Base-by-base conservation (phyloP, 495 filamentous ascomycete species). In the Echria macrotheca region DNA sequence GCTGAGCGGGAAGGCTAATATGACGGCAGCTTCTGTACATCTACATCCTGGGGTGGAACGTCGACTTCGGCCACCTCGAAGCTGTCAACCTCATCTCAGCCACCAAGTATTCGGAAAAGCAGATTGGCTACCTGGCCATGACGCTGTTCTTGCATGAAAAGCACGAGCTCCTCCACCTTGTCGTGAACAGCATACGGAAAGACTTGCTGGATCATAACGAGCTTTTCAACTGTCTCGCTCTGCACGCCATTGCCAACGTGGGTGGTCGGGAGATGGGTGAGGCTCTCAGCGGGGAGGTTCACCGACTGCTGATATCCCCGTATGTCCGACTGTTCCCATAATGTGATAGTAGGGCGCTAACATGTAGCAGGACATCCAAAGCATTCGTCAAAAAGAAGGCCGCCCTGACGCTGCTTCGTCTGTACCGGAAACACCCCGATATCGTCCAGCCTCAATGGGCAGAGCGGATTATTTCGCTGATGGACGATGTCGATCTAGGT, bases 361-460 rank as follows among this genome's bases (percentile, higher is more conserved):
- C 52, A 5, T 4, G 8, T 3, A 7, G 15, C 39, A 96, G 90
- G 26, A 91, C 94, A 12, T 96, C 91, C 0, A 97, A 96, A 68
- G 78, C 93, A 1, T 99, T 99, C 47, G 94, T 99, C 23, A 99
- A 97, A 74, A 99, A 99, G 75, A 99, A 99, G 74, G 91, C 94
- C 4, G 94, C 94, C 4, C 75, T 99, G 21, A 99, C 94, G 2
- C 73, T 99, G n/a, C 82, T 99, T 21, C 85, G 94, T 37, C 69
- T 99, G 11, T 99, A 95, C 70, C 85, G 94, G 47, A 99, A 97
- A 71, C 84, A 91, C 57, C 87, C 89, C 0, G 82, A 77, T 45
- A 96, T 97, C 57, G 87, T 99, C 9, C 88, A 95, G 63, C 87
- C 85, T 37, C 89, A 96, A 73, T 99, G 94, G 93, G 86, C 90